A percentile compares a stretch with the other conserved stretches of the same genome.
phyloP scores from a whole-genome alignment of 139 green algal genomes.

The Coccomyxa sp. region DNA sequence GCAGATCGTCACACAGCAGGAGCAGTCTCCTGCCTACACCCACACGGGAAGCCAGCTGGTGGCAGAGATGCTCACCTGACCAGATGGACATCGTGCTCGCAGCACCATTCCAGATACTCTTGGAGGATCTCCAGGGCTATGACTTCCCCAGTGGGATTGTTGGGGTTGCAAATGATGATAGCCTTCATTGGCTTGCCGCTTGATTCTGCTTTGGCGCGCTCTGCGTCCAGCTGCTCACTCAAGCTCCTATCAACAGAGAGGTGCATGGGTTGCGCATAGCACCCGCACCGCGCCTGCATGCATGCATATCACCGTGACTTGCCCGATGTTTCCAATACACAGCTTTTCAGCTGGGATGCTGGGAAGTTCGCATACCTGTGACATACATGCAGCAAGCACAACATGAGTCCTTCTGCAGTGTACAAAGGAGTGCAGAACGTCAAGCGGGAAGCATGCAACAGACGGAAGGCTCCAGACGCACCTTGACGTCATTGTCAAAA shows the following conservation, averaged over 20 bases:
- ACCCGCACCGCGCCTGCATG: constrained; percentile 35
- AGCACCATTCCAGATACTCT: constrained; percentile 56
- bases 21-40: too few species aligned
- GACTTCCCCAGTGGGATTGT: constrained; percentile 68
- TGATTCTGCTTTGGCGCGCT: constrained; percentile 10
- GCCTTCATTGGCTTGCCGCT: constrained; percentile 29
- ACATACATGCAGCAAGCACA: background rate
- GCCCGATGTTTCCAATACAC: too few species aligned
- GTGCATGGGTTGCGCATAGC: constrained; percentile 42
- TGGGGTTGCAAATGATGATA: constrained; percentile 65
- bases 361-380: too few species aligned
- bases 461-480: background rate
- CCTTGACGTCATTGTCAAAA: constrained; percentile 72
- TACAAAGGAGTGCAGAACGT: background rate
- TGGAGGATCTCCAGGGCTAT: constrained; percentile 33
- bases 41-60: too few species aligned
- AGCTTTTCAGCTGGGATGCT: too few species aligned
- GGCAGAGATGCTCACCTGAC: constrained; percentile 66
- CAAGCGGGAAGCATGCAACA: background rate
- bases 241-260: constrained; percentile 27
- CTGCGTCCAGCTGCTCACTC: constrained; percentile 39
- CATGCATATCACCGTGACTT: background rate
- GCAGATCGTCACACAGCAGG: too few species aligned
- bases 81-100: constrained; percentile 48
- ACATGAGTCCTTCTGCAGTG: background rate